Base-by-base conservation (phyloP, 805 yeast species). In the Danielia reshetovae region DNA sequence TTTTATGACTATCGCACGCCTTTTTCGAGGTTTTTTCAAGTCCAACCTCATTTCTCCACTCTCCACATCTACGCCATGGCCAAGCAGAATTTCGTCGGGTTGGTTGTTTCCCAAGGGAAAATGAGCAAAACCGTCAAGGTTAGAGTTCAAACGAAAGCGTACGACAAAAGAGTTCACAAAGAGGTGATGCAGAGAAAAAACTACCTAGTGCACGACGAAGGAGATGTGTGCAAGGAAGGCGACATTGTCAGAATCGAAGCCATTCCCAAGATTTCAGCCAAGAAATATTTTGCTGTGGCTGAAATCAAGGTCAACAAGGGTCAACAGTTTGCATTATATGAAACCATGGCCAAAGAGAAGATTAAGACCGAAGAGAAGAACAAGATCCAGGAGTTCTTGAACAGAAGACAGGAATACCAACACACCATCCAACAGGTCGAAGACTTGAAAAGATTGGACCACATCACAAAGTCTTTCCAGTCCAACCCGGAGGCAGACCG, bases 61-160 rank as follows among this genome's bases (percentile, higher is more conserved):
- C 22, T 28, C 22, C 26, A 11, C n/a, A 30, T 17, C 33, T 22
- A 42, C 18, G n/a, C n/a, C 34, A 87, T 86, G 95, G 90, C 94
- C 33, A 79, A 88, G 63, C 96, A 86, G 52, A 85, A 86, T 55
- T 86, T 89, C 54, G 66, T 87, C 30, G 98, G 98, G 29, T 79
- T 87, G 61, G 97, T 90, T 48, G 80, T 88, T 21, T 87, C 96
- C 32, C 97, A 89, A 55, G 97, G 97, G 27, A 87, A 87, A 60
- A 93, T 89, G 96, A 74, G 75, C 62, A 93, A 90, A 68, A 90
- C 97, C 38, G 88, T 90, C 44, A 89, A 88, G 65, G 97, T 90
- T 40, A 76, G 96, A 41, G 89, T 90, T 21, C 82, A 84, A 56
- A 79, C 79, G 29, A 80, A 79, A 52, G 75, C 76, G 27, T 86